Base-by-base conservation (phyloP, 2,329 filamentous ascomycete species). In the Aspergillus quadricinctus region DNA sequence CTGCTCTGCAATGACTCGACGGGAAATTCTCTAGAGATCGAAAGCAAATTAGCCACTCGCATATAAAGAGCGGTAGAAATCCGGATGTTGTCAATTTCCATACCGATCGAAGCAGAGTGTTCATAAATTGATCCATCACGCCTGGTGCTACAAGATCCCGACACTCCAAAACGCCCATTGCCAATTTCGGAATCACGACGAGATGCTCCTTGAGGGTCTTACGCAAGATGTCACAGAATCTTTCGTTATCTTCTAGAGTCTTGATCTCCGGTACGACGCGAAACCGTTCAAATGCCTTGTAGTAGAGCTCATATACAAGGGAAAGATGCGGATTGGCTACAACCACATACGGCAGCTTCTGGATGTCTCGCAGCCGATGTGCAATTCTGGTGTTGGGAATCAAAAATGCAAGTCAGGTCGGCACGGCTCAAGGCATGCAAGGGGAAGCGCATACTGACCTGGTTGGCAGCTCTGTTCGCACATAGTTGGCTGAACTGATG, bases 241-340 rank as follows among this genome's bases (percentile, higher is more conserved):
- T 79, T 63, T 97, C 92, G 71, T 99, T 99, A 67, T 97, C 93
- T 31, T 96, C 89, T 37, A 96, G 77, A 0, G 86, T 89, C 67
- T 88, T 88, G 64, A 99, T 86, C 69, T 96, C 91, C 51, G 87
- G 87, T 43, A 97, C 80, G 63, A 88, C 88, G 49, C 94, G 89
- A 61, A 97, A 89, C 53, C 81, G 86, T 71, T 99, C 94, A 67
- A 99, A 99, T n/a, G 94, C 93, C 63, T 87, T 87, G 76, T 97
- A 96, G 79, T 99, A 99, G 6, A 97, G 82, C 72, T 97, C 91
- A 76, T 99, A 99, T 35, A 97, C 94, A 63, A 95, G 87, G 70
- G 89, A 91, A 60, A 99, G 89, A 73, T 99, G 91, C 6, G 86
- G 86, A 68, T 99, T 99, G n/a, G 90, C 92, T 49, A 97, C 90